Evolutionary conservation across 108 stramenopile species (phyloP), one percentile per base, ranked within the genome.

Genomic region (Pseudonitzschia delicatissima): DNA sequence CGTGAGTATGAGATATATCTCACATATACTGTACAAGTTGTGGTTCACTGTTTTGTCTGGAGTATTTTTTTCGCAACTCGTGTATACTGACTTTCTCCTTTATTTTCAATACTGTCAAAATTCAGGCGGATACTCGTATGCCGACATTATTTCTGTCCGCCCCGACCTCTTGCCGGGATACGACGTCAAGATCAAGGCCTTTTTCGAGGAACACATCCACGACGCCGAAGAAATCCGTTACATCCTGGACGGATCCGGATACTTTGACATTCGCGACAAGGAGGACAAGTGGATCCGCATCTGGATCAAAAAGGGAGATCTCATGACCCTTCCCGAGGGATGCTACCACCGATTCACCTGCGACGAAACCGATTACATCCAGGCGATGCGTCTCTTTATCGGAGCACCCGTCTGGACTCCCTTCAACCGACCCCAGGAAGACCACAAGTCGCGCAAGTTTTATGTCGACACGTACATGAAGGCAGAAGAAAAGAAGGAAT

Each of bases 161-260:
- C 94, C 94, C 32, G 98, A 97, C 26, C 93, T 79, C 8, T 59
- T 71, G 48, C 69, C 93, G 6, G 87, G 85, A 51, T 97, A 90
- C 60, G 96, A 97, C 20, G 76, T 76, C 13, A 97, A 96, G 66
- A 85, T 97, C 71, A 94, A 92, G 77, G 71, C 82, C 4, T 97
- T 97, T 81, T 95, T 74, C 79, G 91, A 96, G 62, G 98, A 98
- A 82, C 98, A 98, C 76, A 96, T 97, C 66, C 96, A 98, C 68
- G 85, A 90, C 64, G 97, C 96, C 31, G 98, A 98, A 73, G 98
- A 98, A 79, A 98, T 98, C 72, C 94, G 97, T 28, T 98, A 93
- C 74, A 73, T 94, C 49, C 65, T 98, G 35, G 88, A 87, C 28
- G 90, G 90, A 26, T 75, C 73, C 12, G 87, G 93, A 44, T 98